Percentiles rank a stretch among this genome's conserved stretches.
Evolutionary conservation across 192 early-diverging fungal genomes (phyloP).

Genomic region (Coemansia sp.): DNA sequence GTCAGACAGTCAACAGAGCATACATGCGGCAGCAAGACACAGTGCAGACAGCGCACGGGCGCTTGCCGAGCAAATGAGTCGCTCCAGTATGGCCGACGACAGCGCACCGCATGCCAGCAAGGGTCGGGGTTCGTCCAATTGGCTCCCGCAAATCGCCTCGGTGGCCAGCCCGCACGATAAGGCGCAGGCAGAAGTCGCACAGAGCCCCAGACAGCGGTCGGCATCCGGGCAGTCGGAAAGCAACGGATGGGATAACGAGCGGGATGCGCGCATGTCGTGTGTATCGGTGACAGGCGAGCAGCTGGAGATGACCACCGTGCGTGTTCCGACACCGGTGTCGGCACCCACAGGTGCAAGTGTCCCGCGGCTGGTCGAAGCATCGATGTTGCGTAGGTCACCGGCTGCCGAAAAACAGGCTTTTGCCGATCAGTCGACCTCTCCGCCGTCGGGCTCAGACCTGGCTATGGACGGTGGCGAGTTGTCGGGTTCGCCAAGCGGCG

Average conservation of each 20-base stretch:
- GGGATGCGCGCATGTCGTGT: constrained; percentile 10
- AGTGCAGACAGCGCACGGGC: constrained; percentile 27
- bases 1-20: constrained; percentile 13
- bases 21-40: constrained; percentile 22
- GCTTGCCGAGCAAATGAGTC: constrained; percentile 22
- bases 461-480: not conserved
- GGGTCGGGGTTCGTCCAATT: constrained; percentile 35
- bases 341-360: constrained; percentile 18
- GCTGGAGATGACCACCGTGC: constrained; percentile 9
- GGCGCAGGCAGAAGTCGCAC: not conserved
- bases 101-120: not conserved
- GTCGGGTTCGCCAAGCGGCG: not conserved
- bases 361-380: not conserved
- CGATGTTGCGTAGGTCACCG: not conserved
- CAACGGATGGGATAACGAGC: constrained; percentile 10
- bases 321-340: constrained; percentile 23
- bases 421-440: not conserved
- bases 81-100: constrained; percentile 10
- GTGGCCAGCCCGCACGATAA: constrained; percentile 32
- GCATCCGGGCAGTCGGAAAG: constrained; percentile 20
- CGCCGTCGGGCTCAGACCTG: not conserved
- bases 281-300: constrained; percentile 16
- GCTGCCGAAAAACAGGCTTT: constrained; percentile 6
- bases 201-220: constrained; percentile 24
- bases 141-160: constrained; percentile 48